Conservation (phyloP, 2,329 filamentous ascomycete genomes). For the Scopulariopsis brevicaulis region DNA sequence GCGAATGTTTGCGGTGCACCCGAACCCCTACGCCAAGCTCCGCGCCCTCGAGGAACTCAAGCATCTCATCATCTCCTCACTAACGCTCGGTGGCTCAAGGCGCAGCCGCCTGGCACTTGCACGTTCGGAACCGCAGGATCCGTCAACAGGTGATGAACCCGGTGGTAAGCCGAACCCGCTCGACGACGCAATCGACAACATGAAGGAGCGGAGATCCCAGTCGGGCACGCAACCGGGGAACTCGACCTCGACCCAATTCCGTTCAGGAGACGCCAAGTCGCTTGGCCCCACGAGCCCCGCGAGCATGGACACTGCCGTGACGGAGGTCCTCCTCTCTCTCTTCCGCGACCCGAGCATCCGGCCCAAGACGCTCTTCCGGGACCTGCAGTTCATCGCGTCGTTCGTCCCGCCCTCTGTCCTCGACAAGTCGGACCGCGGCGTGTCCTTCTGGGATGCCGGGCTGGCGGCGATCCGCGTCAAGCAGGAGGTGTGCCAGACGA, state of each 20-base stretch:
- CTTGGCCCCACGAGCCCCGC: slow-evolving; percentile 6
- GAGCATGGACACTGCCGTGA: slow-evolving; percentile 44
- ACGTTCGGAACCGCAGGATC: slow-evolving; percentile 11
- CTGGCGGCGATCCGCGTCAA: slow-evolving; percentile 83
- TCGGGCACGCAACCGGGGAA: slow-evolving; percentile 4
- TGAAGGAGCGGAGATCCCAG: slow-evolving; percentile 56
- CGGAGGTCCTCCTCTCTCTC: slow-evolving; percentile 53
- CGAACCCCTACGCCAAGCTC: slow-evolving; percentile 79
- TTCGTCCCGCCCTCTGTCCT: slow-evolving; percentile 51
- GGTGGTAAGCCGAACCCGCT: slow-evolving; percentile 22
- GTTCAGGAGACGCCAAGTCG: background rate
- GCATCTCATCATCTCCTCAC: slow-evolving; percentile 65
- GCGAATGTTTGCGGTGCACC: slow-evolving; percentile 78
- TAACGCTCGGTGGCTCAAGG: slow-evolving; percentile 29
- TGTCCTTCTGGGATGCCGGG: slow-evolving; percentile 84
- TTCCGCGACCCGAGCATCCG: slow-evolving; percentile 58
- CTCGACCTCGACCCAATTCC: background rate
- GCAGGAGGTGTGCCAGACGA: slow-evolving; percentile 74
- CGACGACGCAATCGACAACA: slow-evolving; percentile 58
- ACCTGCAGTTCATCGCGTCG: slow-evolving; percentile 63
- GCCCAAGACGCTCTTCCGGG: slow-evolving; percentile 72
- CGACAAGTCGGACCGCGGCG: slow-evolving; percentile 52
- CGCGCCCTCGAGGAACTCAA: slow-evolving; percentile 75
- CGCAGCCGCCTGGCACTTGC: slow-evolving; percentile 22
- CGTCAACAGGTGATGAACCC: slow-evolving; percentile 17